These are phyloP conservation scores for Kodamaea leandrae DNA, from an alignment of 805 yeast genomes.

Conservation along the genomic window DNA sequence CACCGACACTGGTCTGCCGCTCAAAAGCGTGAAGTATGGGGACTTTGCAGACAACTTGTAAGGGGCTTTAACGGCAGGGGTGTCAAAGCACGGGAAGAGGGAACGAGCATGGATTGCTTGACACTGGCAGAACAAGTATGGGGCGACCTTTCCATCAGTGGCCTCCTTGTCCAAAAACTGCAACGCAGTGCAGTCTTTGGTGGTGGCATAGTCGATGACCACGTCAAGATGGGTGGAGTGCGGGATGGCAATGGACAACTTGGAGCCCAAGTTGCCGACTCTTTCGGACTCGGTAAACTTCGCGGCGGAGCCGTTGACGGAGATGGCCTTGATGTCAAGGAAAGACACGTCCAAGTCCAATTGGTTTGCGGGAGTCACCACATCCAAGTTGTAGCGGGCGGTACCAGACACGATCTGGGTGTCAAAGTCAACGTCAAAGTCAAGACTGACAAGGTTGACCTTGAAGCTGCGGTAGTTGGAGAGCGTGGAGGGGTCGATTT, in stretches of 20 bases:
- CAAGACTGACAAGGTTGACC: constrained; percentile 19
- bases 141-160: constrained; percentile 30
- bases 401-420: constrained; percentile 21
- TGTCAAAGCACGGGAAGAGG: constrained; percentile 37
- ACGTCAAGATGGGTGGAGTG: constrained; percentile 11
- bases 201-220: constrained; percentile 24
- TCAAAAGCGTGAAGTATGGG: constrained; percentile 27
- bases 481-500: constrained; percentile 71
- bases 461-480: constrained; percentile 29
- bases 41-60: constrained; percentile 27
- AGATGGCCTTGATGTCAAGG: constrained; percentile 18
- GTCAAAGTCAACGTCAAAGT: constrained; percentile 25
- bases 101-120: constrained; percentile 37
- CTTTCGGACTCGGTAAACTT: constrained; percentile 14
- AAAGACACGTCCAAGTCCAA: constrained; percentile 28
- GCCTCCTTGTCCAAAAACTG: constrained; percentile 29
- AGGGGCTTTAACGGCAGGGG: constrained; percentile 32
- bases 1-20: constrained; percentile 26
- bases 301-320: constrained; percentile 18
- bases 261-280: constrained; percentile 25
- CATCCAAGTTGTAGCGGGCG: constrained; percentile 20
- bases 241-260: constrained; percentile 18
- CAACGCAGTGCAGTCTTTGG: constrained; percentile 32
- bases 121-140: constrained; percentile 36
- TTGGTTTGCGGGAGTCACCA: constrained; percentile 2